Percentiles rank a stretch among this genome's conserved stretches.
Conservation (phyloP, 2,329 filamentous ascomycete genomes). For the Trichoderma sp. region DNA sequence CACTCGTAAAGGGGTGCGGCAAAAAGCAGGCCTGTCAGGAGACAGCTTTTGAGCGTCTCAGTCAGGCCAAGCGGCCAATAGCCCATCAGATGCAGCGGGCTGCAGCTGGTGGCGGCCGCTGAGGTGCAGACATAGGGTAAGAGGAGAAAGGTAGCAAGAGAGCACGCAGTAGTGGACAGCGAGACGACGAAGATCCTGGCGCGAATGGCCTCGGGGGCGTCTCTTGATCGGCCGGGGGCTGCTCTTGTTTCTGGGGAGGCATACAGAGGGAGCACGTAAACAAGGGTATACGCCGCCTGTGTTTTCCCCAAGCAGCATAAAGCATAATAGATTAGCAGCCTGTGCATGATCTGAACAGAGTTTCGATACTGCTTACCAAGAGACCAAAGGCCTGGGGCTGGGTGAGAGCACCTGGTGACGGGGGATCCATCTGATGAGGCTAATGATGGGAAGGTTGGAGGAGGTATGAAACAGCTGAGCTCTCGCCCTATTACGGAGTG, state of each 20-base stretch:
- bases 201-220: slow-evolving; percentile 85
- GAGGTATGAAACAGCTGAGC: not conserved
- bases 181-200: slow-evolving; percentile 79
- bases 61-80: slow-evolving; percentile 70
- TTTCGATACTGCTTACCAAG: slow-evolving; percentile 27
- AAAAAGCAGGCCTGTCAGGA: slow-evolving; percentile 76
- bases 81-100: slow-evolving; percentile 66
- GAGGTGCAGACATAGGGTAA: slow-evolving; percentile 37
- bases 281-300: slow-evolving; percentile 71
- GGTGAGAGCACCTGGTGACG: slow-evolving; percentile 17
- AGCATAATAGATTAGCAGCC: slow-evolving; percentile 1
- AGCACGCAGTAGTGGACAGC: slow-evolving; percentile 68
- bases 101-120: slow-evolving; percentile 38
- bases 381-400: slow-evolving; percentile 29
- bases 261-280: slow-evolving; percentile 92
- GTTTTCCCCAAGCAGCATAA: not conserved
- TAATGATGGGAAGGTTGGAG: not conserved
- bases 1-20: slow-evolving; percentile 78
- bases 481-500: not conserved
- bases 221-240: slow-evolving; percentile 72
- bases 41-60: slow-evolving; percentile 62
- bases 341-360: not conserved
- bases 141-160: slow-evolving; percentile 63
- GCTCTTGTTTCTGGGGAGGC: slow-evolving; percentile 75
- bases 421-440: not conserved